These are phyloP conservation scores for Nakazawaea holstii DNA, from an alignment of 805 yeast species.

Conservation along the genomic window DNA sequence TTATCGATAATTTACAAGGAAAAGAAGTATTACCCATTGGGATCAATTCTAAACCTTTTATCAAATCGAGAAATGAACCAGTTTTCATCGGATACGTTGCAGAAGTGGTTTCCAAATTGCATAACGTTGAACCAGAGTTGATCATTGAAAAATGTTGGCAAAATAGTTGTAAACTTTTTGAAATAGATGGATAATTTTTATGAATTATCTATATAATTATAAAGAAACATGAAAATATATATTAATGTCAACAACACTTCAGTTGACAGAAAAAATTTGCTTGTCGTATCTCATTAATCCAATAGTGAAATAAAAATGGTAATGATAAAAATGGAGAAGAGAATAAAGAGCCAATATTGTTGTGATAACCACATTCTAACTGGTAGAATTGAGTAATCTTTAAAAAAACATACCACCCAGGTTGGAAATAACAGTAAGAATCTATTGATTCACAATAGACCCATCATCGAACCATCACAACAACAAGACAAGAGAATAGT, in stretches of 20 bases:
- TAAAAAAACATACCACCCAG: not conserved
- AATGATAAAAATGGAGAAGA: not conserved
- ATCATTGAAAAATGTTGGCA: constrained; percentile 46
- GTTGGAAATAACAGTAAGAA: too few species aligned
- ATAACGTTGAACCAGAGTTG: constrained; percentile 30
- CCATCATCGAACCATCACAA: too few species aligned
- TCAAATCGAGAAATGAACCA: constrained; percentile 91
- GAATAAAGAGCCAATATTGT: too few species aligned
- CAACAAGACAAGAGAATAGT: too few species aligned
- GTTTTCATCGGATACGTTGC: constrained; percentile 81
- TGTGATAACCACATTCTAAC: not conserved
- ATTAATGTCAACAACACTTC: too few species aligned
- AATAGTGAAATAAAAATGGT: too few species aligned
- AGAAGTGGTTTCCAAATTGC: constrained; percentile 49
- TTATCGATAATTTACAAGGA: constrained; percentile 6
- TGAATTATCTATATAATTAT: not conserved
- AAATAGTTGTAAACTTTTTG: constrained; percentile 45
- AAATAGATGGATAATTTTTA: constrained; percentile 7
- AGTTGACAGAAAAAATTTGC: too few species aligned
- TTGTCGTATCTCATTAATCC: too few species aligned
- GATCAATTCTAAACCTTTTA: constrained; percentile 34
- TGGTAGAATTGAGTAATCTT: not conserved
- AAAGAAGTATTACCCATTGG: constrained; percentile 24
- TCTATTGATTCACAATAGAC: too few species aligned
- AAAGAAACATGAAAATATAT: not conserved